Conservation (phyloP, 2,329 filamentous ascomycete genomes). For the Pseudogymnoascus sp. region DNA sequence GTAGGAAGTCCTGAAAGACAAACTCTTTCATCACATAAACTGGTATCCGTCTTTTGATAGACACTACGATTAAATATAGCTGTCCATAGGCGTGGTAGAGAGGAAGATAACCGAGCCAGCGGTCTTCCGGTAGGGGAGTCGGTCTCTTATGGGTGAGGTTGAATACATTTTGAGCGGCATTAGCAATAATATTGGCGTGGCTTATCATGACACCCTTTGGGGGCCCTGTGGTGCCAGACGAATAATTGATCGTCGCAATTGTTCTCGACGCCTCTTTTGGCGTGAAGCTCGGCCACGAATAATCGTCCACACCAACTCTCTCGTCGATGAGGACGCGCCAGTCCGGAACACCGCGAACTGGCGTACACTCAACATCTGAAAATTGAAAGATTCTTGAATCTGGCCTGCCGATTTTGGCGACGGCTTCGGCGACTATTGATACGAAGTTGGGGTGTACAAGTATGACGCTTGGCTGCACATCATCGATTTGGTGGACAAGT, state of each 20-base stretch:
- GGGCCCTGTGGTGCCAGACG: conserved; percentile 43
- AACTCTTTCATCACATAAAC: conserved; percentile 52
- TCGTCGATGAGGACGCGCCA: conserved; percentile 56
- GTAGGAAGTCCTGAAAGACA: conserved; percentile 46
- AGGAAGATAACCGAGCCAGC: conserved; percentile 55
- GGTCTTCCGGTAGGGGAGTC: conserved; percentile 28
- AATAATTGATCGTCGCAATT: conserved; percentile 42
- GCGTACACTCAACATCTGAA: conserved; percentile 32
- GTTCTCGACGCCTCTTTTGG: conserved; percentile 30
- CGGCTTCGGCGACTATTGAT: conserved; percentile 36
- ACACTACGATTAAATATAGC: conserved; percentile 43
- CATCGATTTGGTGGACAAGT: conserved; percentile 43
- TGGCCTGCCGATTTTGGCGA: conserved; percentile 35
- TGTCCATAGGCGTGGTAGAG: conserved; percentile 57
- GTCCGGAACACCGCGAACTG: conserved; percentile 40
- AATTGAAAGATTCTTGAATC: conserved; percentile 41
- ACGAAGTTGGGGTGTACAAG: conserved; percentile 42
- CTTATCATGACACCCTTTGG: conserved; percentile 43
- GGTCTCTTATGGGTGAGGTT: conserved; percentile 34
- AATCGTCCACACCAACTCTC: conserved; percentile 45
- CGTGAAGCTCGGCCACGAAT: conserved; percentile 53
- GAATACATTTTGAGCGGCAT: conserved; percentile 42
- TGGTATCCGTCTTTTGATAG: conserved; percentile 36
- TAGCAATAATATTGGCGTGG: conserved; percentile 43
- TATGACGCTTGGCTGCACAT: conserved; percentile 42